Evolutionary conservation across 768 basidiomycete genomes (phyloP), one percentile per base, ranked within the genome.

Genomic region (Gloeophyllum trabeum): DNA sequence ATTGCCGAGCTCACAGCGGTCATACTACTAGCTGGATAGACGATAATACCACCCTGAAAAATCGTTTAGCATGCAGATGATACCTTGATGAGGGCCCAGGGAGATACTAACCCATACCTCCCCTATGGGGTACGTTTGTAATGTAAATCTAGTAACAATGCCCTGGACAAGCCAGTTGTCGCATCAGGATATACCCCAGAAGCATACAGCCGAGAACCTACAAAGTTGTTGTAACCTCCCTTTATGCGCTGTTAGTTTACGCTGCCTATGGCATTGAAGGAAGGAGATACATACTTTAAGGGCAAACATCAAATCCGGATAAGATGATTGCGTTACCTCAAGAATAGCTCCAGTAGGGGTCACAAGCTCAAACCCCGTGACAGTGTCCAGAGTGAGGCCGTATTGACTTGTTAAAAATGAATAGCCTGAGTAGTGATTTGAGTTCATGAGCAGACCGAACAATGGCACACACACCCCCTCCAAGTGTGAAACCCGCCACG

Each of bases 321-420:
- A 28, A 35, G 41, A 42, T 12, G 25, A 4, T 5, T 41, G 36
- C 35, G 41, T 50, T 3, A 44, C 47, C 13, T 21, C 20, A 10
- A 43, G 24, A 5, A 50, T 40, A 10, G 35, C 43, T 3, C 48
- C 48, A 25, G 39, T 41, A 6, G 48, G 46, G n/a, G 42, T 18
- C 5, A 50, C 48, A 19, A 50, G 40, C 38, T 50, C 48, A 40
- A 41, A 50, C n/a, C 36, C 42, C 35, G 44, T 20, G 36, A 50
- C 35, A 6, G 35, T 50, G 36, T 50, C 48, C 23, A 50, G 28
- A 3, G 46, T 45, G 6, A 50, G 35, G 5, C 48, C 48, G 25
- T 44, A 36, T 24, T 46, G 46, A 30, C 43, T 50, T 7, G 47
- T 39, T 30, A 35, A 22, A 25, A 26, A 45, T n/a, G 49, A 50